Base-by-base conservation (phyloP, 306 rosid species). In the Prunus campanulata region DNA sequence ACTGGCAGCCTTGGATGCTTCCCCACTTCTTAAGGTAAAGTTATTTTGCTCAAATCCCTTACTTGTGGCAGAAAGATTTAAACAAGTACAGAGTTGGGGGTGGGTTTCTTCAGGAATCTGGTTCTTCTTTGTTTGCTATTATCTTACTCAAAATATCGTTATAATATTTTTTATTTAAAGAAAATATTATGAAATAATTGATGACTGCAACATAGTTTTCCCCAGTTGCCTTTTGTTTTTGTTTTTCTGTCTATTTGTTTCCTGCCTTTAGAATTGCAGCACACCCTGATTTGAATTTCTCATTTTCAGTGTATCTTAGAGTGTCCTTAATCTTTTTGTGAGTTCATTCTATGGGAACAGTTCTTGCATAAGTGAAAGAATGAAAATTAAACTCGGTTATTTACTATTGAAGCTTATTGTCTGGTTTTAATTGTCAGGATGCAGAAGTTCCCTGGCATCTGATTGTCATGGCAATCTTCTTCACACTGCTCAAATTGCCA, bases 371-470 rank as follows among this genome's bases (percentile, higher is more conserved):
- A 22, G 18, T 39, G 24, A 78, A 71, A 19, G 3, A 64, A 46
- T 11, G 68, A 48, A 67, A 15, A 59, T 60, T 63, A 16, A 54
- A 5, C 10, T 59, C 16, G 29, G 70, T 71, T 70, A 57, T n/a
- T 24, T 47, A 54, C 9, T 4, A 20, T 68, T 32, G 27, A 72
- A 67, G 47, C 78, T 83, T 61, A 32, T 72, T 77, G 59, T 75
- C 32, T 79, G 65, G 72, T 68, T 79, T 51, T 65, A 11, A 44
- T 81, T 86, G 77, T 84, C 96, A 95, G 97, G 93, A 85, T 79
- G 91, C 95, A 52, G 85, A 91, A 89, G 89, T 92, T 78, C 97
- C 98, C 3, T 92, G 99, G 96, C 96, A 96, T 91, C 87, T 96
- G 83, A 87, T 95, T 74, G 87, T 81, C 47, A 74, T 86, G 74